Evolutionary conservation across 257 asterid genomes (phyloP), one percentile per base, ranked within the genome.

Genomic region (Cordia subcordata): DNA sequence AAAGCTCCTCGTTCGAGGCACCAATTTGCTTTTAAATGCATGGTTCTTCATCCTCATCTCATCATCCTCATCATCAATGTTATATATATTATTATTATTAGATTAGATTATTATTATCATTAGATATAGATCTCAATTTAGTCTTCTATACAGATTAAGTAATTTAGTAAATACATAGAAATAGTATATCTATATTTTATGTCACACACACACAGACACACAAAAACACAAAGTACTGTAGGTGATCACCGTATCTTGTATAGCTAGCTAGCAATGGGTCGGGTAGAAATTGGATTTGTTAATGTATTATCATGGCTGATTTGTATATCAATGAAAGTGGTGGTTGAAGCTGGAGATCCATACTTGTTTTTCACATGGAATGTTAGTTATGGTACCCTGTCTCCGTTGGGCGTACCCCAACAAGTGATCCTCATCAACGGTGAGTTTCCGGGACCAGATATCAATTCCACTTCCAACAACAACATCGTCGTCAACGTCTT

Each of bases 391-490:
- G 73, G 82, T 10, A 81, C 82, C 15, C 76, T 68, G 1, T 71
- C 95, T 15, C 91, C 95, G 0, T 57, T 81, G 13, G 95, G 91
- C 0, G 71, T 65, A 15, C 95, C 95, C 2, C 95, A 86, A 42
- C 74, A 67, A 19, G 78, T 80, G 8, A 86, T 86, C 51, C 75
- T 81, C 19, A 81, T 86, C 71, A 81, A 86, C 50, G 86, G 79
- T 5, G 45, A 53, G n/a, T 81, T 86, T 18, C 95, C 95, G 1
- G 95, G 95, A 0, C 95, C 95, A 0, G 57, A 51, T 22, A 86
- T 86, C 75, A 86, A 86, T 38, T 65, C 83, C 64, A 86, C 91
- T 11, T 74, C 95, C 21, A 85, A 83, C 82, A 86, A 83, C 83
- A 86, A 86, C 66, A 68, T 86, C 15, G 75, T 81, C 16, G 61